These are phyloP conservation scores for Lumnitzera littorea DNA, from an alignment of 345 rosid species.

Conservation along the genomic window DNA sequence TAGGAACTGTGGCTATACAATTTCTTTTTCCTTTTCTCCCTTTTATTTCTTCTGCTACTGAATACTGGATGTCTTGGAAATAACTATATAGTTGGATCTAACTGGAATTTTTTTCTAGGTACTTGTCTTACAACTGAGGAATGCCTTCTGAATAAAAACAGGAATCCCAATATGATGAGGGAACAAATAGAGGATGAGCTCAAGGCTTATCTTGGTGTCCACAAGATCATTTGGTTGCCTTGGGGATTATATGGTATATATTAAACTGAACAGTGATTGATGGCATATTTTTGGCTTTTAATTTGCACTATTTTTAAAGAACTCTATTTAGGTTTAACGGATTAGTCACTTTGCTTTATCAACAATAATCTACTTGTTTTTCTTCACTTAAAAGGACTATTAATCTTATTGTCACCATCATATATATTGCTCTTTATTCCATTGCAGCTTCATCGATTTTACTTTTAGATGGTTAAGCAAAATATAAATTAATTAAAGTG, in stretches of 20 bases:
- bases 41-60: no score
- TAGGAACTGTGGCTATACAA: no score
- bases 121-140: constrained; percentile 93
- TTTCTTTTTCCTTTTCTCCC: no score
- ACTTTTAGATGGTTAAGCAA: no score
- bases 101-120: constrained; percentile 31
- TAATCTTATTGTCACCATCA: no score
- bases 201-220: constrained; percentile 63
- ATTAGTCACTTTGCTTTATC: no score
- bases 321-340: no score
- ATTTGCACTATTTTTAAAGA: neutral
- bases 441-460: no score
- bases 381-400: no score
- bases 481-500: no score
- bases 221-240: constrained; percentile 76
- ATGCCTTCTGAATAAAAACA: constrained; percentile 80
- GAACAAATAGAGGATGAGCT: constrained; percentile 77
- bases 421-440: no score
- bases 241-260: constrained; percentile 64
- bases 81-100: constrained; percentile 1
- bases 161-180: constrained; percentile 70
- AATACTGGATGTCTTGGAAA: neutral
- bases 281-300: neutral
- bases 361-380: no score
- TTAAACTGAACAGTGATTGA: constrained; percentile 1